Conservation (phyloP, 176 grass and related monocot genomes). For the Miscanthus lutarioriparius region DNA sequence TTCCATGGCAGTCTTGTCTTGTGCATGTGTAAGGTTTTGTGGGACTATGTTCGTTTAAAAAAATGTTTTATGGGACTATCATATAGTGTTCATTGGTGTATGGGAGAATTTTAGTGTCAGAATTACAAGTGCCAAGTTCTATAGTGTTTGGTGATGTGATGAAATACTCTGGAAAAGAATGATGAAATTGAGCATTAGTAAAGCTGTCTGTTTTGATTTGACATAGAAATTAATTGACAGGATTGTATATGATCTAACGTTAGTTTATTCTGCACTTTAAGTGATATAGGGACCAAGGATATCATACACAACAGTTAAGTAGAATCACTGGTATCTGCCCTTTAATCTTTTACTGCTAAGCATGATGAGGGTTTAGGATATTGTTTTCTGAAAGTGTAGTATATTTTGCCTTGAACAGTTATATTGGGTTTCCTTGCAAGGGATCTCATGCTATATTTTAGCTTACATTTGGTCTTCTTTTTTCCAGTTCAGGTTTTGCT, state of each 20-base stretch:
- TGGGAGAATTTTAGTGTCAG: slow-evolving; percentile 4
- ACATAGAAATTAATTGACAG: neutral
- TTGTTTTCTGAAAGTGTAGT: slow-evolving; percentile 2
- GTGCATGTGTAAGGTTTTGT: neutral
- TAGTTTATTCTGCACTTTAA: neutral
- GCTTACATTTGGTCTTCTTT: slow-evolving; percentile 21
- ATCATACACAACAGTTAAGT: neutral
- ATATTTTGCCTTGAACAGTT: neutral
- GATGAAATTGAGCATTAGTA: neutral
- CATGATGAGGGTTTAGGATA: neutral
- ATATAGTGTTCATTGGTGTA: neutral
- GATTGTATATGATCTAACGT: neutral
- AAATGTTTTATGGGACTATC: neutral
- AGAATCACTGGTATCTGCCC: neutral
- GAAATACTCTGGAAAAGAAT: neutral
- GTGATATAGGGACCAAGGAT: neutral
- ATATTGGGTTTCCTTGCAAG: neutral
- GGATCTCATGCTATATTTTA: slow-evolving; percentile 6
- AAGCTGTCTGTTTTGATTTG: neutral
- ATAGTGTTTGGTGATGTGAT: neutral
- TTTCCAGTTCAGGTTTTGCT: slow-evolving; percentile 39
- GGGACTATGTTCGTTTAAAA: no score
- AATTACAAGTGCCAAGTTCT: neutral
- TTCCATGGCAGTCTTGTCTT: neutral
- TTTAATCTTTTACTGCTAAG: neutral